Conservation (phyloP, 1,139 yeast genomes). For the Kodamaea plutei region DNA sequence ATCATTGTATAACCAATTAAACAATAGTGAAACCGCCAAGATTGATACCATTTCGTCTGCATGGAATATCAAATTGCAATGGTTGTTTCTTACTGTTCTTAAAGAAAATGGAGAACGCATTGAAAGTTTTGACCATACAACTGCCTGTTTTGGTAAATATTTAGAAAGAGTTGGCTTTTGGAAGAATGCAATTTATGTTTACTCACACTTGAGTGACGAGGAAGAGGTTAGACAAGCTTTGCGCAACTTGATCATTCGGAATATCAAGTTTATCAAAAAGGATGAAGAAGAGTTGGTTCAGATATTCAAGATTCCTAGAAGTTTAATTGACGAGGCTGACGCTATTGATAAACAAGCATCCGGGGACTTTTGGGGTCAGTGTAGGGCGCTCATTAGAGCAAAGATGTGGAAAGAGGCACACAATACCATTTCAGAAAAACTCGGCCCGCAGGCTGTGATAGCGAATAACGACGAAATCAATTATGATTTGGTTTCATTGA, state of each 20-base stretch:
- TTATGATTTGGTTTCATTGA: slow-evolving; percentile 25
- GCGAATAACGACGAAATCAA: slow-evolving; percentile 34
- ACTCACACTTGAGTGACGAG: slow-evolving; percentile 50
- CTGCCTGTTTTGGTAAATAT: slow-evolving; percentile 50
- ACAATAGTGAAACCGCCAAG: slow-evolving; percentile 1
- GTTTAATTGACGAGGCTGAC: slow-evolving; percentile 47
- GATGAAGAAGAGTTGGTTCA: slow-evolving; percentile 32
- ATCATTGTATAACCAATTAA: slow-evolving; percentile 15
- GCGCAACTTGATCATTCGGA: slow-evolving; percentile 42
- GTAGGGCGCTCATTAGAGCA: slow-evolving; percentile 61
- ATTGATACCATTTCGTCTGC: slow-evolving; percentile 9
- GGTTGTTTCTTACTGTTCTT: slow-evolving; percentile 54
- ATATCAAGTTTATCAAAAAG: slow-evolving; percentile 38
- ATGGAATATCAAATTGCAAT: slow-evolving; percentile 38
- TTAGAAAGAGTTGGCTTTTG: slow-evolving; percentile 46
- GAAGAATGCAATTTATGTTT: slow-evolving; percentile 60
- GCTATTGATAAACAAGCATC: slow-evolving; percentile 39
- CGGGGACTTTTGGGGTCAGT: slow-evolving; percentile 58
- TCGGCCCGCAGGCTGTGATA: slow-evolving; percentile 69
- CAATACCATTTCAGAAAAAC: slow-evolving; percentile 43
- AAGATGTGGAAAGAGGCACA: slow-evolving; percentile 63
- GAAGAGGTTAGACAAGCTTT: slow-evolving; percentile 35
- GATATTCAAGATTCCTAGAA: slow-evolving; percentile 42
- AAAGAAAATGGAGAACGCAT: slow-evolving; percentile 1
- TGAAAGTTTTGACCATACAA: slow-evolving; percentile 33